Evolutionary conservation across 169 alveolate genomes (phyloP).

Genomic region (Plasmodium falciparum): DNA sequence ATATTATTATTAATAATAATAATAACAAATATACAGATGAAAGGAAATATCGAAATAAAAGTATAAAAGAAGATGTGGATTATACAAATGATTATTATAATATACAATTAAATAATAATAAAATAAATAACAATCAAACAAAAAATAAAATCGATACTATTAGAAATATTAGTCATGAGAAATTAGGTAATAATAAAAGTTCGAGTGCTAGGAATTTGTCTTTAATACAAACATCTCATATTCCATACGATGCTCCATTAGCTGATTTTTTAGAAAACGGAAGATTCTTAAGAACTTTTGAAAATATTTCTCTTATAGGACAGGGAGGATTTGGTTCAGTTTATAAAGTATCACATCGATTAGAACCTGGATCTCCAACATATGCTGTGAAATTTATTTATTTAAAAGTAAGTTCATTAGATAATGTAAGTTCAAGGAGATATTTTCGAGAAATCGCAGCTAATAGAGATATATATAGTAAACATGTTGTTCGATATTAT

Average conservation of each 20-base stretch:
- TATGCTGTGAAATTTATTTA: conserved; percentile 91
- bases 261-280: conserved; percentile 89
- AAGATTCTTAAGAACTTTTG: conserved; percentile 88
- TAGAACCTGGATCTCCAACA: conserved; percentile 91
- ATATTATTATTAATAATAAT: conserved; percentile 16
- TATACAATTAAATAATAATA: no score
- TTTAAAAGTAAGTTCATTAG: conserved; percentile 86
- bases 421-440: conserved; percentile 87
- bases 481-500: conserved; percentile 92
- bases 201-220: conserved; percentile 57
- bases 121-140: conserved; percentile 3
- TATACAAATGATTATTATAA: no score
- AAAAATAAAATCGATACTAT: conserved; percentile 21
- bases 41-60: no score
- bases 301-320: conserved; percentile 88
- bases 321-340: conserved; percentile 94
- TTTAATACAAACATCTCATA: conserved; percentile 39
- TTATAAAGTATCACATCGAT: conserved; percentile 89
- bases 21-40: conserved; percentile 7
- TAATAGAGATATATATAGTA: conserved; percentile 90
- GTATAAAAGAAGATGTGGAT: no score
- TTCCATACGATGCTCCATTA: conserved; percentile 75
- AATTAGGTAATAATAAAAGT: conserved; percentile 17
- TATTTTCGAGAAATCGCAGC: conserved; percentile 93
- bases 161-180: conserved; percentile 31